Conservation (phyloP, 805 yeast species). For the Maudiozyma pseudohumilis region DNA sequence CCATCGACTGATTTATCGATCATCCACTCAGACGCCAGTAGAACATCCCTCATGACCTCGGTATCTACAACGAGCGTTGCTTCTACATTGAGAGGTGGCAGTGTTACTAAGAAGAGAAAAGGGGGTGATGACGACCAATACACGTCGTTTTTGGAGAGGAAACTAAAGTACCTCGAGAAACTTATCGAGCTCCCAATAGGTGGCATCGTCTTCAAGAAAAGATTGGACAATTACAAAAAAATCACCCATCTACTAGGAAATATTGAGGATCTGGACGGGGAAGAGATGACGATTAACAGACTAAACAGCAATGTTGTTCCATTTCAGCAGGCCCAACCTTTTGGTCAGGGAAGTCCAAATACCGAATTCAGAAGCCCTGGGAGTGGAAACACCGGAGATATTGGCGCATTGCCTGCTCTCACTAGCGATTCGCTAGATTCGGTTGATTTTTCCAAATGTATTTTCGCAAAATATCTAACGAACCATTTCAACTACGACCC, state of each 20-base stretch:
- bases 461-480: slow-evolving; percentile 37
- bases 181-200: slow-evolving; percentile 28
- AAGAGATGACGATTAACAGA: background rate
- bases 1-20: background rate
- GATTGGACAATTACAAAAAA: slow-evolving; percentile 22
- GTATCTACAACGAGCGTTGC: background rate
- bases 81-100: background rate
- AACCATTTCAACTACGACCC: slow-evolving; percentile 41
- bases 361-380: background rate
- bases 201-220: slow-evolving; percentile 25
- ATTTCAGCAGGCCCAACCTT: background rate
- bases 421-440: slow-evolving; percentile 33
- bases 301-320: background rate
- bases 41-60: background rate
- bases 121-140: slow-evolving; percentile 39
- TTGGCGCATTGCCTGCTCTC: slow-evolving; percentile 9
- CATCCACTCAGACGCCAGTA: background rate
- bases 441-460: slow-evolving; percentile 32
- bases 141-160: slow-evolving; percentile 44
- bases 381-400: slow-evolving; percentile 2
- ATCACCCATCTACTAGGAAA: slow-evolving; percentile 29
- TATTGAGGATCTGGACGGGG: slow-evolving; percentile 7
- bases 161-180: slow-evolving; percentile 42
- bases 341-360: background rate
- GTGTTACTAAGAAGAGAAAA: background rate